phyloP scores from a whole-genome alignment of 768 basidiomycete species.

The Leccinum fibrillosum region DNA sequence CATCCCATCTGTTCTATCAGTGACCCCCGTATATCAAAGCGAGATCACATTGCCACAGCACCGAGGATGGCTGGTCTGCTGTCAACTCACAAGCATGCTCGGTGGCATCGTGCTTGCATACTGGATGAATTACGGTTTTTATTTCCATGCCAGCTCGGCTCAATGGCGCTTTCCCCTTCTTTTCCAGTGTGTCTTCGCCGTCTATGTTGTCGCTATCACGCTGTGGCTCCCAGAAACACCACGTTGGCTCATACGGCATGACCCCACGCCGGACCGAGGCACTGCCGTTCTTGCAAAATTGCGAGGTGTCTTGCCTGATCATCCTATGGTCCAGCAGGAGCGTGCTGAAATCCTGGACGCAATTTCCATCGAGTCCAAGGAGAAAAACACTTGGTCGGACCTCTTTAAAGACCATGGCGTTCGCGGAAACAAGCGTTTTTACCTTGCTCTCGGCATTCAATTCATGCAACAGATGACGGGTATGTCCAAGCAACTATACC shows the following conservation, averaged over 20 bases:
- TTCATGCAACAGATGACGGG: slow-evolving; percentile 13
- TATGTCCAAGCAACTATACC: background rate
- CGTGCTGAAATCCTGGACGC: slow-evolving; percentile 4
- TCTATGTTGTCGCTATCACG: slow-evolving; percentile 5
- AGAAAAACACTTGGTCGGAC: slow-evolving; percentile 4
- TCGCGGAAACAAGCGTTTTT: slow-evolving; percentile 5
- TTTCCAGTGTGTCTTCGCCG: slow-evolving; percentile 6
- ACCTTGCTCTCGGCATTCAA: slow-evolving; percentile 7
- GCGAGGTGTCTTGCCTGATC: background rate
- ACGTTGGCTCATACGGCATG: slow-evolving; percentile 6
- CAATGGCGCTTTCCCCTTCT: slow-evolving; percentile 12
- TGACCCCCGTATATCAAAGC: slow-evolving; percentile 13
- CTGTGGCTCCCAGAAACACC: slow-evolving; percentile 7
- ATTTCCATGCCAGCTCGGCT: slow-evolving; percentile 8
- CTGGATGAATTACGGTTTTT: slow-evolving; percentile 15
- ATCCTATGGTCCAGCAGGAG: background rate
- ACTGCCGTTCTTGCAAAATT: slow-evolving; percentile 2
- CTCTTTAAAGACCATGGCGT: slow-evolving; percentile 7
- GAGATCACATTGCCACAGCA: slow-evolving; percentile 12
- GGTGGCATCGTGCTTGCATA: slow-evolving; percentile 11
- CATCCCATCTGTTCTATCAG: background rate
- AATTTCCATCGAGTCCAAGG: slow-evolving; percentile 5
- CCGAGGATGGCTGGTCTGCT: slow-evolving; percentile 14
- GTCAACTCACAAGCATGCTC: slow-evolving; percentile 15
- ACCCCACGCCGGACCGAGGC: background rate